phyloP scores from a whole-genome alignment of 345 rosid species.

The Jatropha curcas region DNA sequence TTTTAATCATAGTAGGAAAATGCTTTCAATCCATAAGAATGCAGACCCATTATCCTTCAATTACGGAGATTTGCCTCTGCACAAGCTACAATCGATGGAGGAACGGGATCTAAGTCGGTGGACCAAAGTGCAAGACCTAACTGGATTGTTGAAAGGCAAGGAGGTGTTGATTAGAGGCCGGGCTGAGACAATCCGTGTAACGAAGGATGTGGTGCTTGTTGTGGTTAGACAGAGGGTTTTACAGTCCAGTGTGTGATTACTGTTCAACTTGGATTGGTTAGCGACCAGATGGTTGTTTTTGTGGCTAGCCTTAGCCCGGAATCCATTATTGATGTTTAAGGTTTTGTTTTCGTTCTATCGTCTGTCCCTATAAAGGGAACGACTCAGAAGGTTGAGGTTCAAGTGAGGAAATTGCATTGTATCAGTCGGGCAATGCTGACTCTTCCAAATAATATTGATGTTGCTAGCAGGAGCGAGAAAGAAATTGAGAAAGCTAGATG shows the following conservation, averaged over 20 bases:
- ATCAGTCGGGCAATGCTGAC: conserved; percentile 53
- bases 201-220: conserved; percentile 61
- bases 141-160: conserved; percentile 36
- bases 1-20: no score
- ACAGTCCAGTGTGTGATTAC: conserved; percentile 76
- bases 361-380: conserved; percentile 41
- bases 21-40: conserved; percentile 32
- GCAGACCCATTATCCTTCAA: conserved; percentile 45
- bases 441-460: conserved; percentile 74
- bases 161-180: conserved; percentile 67
- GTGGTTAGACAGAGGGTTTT: conserved; percentile 59
- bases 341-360: conserved; percentile 21
- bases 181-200: conserved; percentile 50
- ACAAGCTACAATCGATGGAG: conserved; percentile 55
- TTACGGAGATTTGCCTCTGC: conserved; percentile 65
- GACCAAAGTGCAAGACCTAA: conserved; percentile 52
- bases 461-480: conserved; percentile 74
- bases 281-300: conserved; percentile 66
- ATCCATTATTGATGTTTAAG: conserved; percentile 51
- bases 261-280: conserved; percentile 43
- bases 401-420: conserved; percentile 59
- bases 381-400: conserved; percentile 55
- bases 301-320: conserved; percentile 57
- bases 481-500: conserved; percentile 82
- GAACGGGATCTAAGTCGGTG: conserved; percentile 38